Evolutionary conservation across 2,329 filamentous ascomycete species (phyloP).

Genomic region (Fusarium sp.): DNA sequence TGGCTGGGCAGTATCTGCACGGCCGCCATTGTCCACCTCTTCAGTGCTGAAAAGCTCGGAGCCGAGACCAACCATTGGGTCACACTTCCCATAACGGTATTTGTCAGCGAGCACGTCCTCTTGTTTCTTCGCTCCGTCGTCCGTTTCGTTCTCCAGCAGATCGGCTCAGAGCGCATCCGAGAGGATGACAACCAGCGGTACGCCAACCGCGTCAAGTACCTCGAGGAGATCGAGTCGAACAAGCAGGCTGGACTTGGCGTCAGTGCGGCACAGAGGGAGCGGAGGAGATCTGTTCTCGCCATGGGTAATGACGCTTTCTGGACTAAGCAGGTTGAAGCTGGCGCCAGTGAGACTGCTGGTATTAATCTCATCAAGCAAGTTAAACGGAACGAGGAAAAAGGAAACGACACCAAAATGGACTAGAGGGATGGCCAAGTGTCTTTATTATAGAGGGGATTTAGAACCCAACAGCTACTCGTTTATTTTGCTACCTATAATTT

Average conservation of each 20-base stretch:
- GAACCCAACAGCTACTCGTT: too few species aligned
- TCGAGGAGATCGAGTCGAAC: constrained; percentile 60
- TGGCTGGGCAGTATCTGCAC: constrained; percentile 83
- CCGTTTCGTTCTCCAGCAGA: constrained; percentile 54
- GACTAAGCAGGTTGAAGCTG: constrained; percentile 60
- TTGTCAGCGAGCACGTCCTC: constrained; percentile 82
- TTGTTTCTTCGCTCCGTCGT: constrained; percentile 69
- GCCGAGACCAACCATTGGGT: constrained; percentile 69
- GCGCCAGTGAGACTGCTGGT: constrained; percentile 54
- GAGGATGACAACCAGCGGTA: constrained; percentile 59
- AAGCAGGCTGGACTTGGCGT: constrained; percentile 53
- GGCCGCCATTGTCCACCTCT: constrained; percentile 81
- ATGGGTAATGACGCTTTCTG: constrained; percentile 57
- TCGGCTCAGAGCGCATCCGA: constrained; percentile 60
- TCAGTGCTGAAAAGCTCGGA: constrained; percentile 70
- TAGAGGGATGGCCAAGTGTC: too few species aligned
- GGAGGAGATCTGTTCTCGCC: constrained; percentile 56
- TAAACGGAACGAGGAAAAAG: constrained; percentile 36
- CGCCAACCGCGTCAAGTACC: constrained; percentile 53
- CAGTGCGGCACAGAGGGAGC: constrained; percentile 55
- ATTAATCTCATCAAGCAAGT: constrained; percentile 54
- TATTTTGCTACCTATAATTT: too few species aligned
- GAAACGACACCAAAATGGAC: constrained; percentile 32
- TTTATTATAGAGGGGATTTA: too few species aligned
- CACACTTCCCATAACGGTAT: constrained; percentile 78